A percentile compares a stretch with the other conserved stretches of the same genome.
phyloP scores from a whole-genome alignment of 805 yeast genomes.

The Jamesozyma gamospora region DNA sequence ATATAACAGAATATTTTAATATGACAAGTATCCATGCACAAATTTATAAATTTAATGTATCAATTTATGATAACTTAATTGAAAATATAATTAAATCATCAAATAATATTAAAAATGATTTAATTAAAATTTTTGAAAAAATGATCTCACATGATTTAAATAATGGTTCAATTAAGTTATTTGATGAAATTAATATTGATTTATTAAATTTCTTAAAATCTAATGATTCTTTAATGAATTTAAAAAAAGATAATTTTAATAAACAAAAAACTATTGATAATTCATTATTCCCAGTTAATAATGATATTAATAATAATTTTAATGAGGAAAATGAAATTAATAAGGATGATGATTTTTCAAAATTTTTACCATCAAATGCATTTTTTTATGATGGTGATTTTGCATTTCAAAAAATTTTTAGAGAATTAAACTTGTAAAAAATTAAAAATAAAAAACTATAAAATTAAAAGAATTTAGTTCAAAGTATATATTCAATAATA shows the following conservation, averaged over 20 bases:
- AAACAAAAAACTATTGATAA: neutral
- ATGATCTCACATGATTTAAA: neutral
- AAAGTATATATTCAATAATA: neutral
- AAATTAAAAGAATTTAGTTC: too few species aligned
- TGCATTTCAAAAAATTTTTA: neutral
- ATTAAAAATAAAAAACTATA: neutral
- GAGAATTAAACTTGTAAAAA: neutral
- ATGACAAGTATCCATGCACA: conserved; percentile 1
- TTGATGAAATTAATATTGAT: conserved; percentile 1
- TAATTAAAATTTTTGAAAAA: neutral
- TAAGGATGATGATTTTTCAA: neutral
- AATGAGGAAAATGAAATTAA: neutral
- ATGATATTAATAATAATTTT: neutral
- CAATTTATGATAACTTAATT: conserved; percentile 1
- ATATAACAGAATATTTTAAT: conserved; percentile 9
- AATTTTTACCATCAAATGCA: neutral
- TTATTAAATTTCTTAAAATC: conserved; percentile 1
- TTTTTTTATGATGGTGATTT: conserved; percentile 8
- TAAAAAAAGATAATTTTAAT: neutral
- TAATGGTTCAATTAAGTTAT: neutral
- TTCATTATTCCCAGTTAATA: conserved; percentile 1
- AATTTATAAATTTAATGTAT: neutral
- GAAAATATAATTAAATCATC: neutral
- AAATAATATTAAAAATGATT: neutral
- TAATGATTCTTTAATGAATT: neutral